Base-by-base conservation (phyloP, 176 grass and related monocot species). In the Neostapfia colusana region DNA sequence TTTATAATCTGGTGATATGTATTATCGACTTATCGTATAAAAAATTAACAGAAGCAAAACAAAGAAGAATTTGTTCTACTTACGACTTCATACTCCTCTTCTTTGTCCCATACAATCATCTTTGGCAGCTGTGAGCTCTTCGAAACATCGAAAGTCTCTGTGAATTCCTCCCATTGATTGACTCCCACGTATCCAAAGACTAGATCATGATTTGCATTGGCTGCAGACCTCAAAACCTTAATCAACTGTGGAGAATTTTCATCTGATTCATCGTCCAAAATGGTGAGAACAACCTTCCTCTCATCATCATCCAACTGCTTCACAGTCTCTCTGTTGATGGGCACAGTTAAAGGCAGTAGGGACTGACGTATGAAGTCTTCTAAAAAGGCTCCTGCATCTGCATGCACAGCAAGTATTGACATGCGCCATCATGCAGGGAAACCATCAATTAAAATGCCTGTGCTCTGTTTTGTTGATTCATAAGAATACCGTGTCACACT, bases 361-460 rank as follows among this genome's bases (percentile, higher is more conserved):
- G 93, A 94, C 65, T 99, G 85, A 54, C 65, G 68, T 81, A 99
- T 90, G 88, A 99, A 98, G 58, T 95, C 89, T 70, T 88, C 95
- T 82, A 98, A 80, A 77, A 86, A 92, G 41, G 79, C 28, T 72
- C 82, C 95, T 98, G 73, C 63, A 84, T 84, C 95, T 98, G 76
- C 57, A 82, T 80, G 8, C 23, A 78, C 44, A 58, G 64, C 37
- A 57, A 70, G 36, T 37, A 68, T 53, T 18, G 20, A 1, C 10
- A 83, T 65, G 56, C 66, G 76, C 18, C 59, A 68, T 70, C 49
- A 74, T 79, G 25, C 72, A 54, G 1, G 38, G 28, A 85, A 21
- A 70, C 24, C 48, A 85, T 50, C 40, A 65, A 74, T 25, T 17
- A 46, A 38, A 74, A 55, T 21, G 74, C 18, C 41, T 7, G 61